Percentiles rank a stretch among this genome's conserved stretches.
These are phyloP conservation scores for Choanephora cucurbitarum DNA, from an alignment of 371 early-diverging fungal genomes.

Conservation along the genomic window DNA sequence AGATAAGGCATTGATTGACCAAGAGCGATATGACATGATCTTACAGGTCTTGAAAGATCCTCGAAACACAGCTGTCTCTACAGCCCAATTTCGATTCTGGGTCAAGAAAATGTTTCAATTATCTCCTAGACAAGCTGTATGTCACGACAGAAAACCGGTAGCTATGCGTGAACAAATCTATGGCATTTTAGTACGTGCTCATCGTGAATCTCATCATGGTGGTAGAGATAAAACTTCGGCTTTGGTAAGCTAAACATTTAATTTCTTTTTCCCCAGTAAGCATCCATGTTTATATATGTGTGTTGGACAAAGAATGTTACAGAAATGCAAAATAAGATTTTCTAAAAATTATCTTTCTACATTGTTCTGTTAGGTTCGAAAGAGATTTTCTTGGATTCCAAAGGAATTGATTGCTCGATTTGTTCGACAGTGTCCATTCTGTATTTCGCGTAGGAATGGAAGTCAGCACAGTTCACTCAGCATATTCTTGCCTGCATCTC, in stretches of 20 bases:
- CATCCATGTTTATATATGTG: too few relatives aligned
- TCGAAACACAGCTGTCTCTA: constrained; percentile 60
- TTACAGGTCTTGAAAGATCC: constrained; percentile 59
- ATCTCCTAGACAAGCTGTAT: constrained; percentile 44
- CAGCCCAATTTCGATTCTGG: constrained; percentile 69
- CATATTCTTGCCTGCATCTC: constrained; percentile 33
- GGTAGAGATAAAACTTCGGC: constrained; percentile 67
- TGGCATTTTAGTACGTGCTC: constrained; percentile 58
- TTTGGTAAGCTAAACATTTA: constrained; percentile 55
- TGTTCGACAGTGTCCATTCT: constrained; percentile 53
- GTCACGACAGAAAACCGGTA: constrained; percentile 60
- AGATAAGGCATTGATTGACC: constrained; percentile 62
- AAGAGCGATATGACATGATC: constrained; percentile 55
- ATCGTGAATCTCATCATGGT: constrained; percentile 62
- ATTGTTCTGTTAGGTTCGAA: constrained; percentile 21
- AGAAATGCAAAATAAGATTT: neutral
- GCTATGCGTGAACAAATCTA: constrained; percentile 64
- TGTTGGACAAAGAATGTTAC: too few relatives aligned
- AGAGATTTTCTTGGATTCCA: constrained; percentile 54
- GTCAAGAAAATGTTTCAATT: constrained; percentile 70
- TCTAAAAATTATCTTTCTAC: neutral
- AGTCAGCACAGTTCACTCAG: constrained; percentile 30
- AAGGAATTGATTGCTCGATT: constrained; percentile 56
- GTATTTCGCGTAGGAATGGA: constrained; percentile 50
- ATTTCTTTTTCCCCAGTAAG: neutral